Base-by-base conservation (phyloP, 345 rosid species). In the Punica granatum region DNA sequence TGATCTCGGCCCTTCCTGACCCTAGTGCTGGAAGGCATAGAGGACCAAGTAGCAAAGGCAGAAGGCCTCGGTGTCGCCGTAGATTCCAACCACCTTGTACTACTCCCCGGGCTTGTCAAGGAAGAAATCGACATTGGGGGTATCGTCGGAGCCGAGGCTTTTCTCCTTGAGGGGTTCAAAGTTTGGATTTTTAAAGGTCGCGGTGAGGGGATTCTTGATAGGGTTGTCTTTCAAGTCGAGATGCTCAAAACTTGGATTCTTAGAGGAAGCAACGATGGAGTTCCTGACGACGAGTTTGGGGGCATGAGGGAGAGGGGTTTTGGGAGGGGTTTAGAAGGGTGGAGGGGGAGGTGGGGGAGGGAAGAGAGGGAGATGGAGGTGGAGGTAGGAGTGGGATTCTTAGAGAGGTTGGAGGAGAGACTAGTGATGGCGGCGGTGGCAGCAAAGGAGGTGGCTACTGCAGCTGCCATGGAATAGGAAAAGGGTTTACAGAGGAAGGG, bases 1-100 rank as follows among this genome's bases (percentile, higher is more conserved):
- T 97, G 64, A 94, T 94, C 69, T 97, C 99, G 64, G 99, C 28
- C 99, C 99, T 81, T 94, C 99, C 70, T 94, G 99, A 7, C 99
- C 99, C 44, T 97, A 92, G 66, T 94, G 99, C 64, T 94, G 99
- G 66, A 94, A 82, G 19, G 97, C 95, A 69, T 91, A 97, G 34
- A 94, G 96, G 0, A 96, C 99, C 72, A 94, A 65, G 76, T 88
- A 94, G 78, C 92, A 89, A 70, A 94, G 87, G 15, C 96, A 90
- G 0, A 97, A 81, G 64, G 97, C 97, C 62, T 94, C 99, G 0
- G 97, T 76, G 77, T 94, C 97, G 13, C 95, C 99, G 62, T 77
- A 91, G 71, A 94, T 86, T 28, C 99, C 99, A 15, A 91, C 96
- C 34, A 94, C 97, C 9, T 97, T 97, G 69, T 97, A 94, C 91